Base-by-base conservation (phyloP, 768 basidiomycete genomes). In the Termitomyces sp. region DNA sequence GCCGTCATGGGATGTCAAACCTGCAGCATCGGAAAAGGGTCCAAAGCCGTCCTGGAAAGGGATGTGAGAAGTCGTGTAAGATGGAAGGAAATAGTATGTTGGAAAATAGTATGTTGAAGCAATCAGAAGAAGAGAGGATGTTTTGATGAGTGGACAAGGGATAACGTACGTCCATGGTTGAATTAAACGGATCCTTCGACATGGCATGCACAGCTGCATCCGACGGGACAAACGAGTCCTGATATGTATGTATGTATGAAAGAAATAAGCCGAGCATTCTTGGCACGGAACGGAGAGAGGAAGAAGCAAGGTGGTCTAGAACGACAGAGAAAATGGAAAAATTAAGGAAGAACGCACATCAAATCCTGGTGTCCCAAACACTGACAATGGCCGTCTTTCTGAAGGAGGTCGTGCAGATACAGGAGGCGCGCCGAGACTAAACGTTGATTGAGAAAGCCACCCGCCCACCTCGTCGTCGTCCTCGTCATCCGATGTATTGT, bases 401-500 rank as follows among this genome's bases (percentile, higher is more conserved):
- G 65, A 63, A 55, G 75, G 74, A 62, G 77, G 76, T 56, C 80
- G 75, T 52, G 78, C 71, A 24, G 81, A 72, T 18, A 80, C 73
- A 3, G 82, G 79, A 18, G 79, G 76, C 52, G 75, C 73, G 24
- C 76, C 73, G 9, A 86, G 70, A 28, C 81, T 80, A 61, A 91
- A 91, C n/a, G 78, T 83, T 9, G 88, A 91, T 45, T 88, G 86
- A 3, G 89, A 78, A 26, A 92, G 70, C 92, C 91, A 93, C 0
- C 90, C 90, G 4, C 83, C 83, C 13, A 90, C 89, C 18, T 90
- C 88, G 18, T 90, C 88, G 16, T 90, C 89, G 50, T 89, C 88
- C 51, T 90, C 85, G 26, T 78, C 76, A 48, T 76, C 68, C 58
- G 82, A 66, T 69, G 71, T 79, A 51, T 80, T 79, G 56, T 86